Evolutionary conservation across 192 early-diverging fungal species (phyloP).

Genomic region (Coemansia sp.): DNA sequence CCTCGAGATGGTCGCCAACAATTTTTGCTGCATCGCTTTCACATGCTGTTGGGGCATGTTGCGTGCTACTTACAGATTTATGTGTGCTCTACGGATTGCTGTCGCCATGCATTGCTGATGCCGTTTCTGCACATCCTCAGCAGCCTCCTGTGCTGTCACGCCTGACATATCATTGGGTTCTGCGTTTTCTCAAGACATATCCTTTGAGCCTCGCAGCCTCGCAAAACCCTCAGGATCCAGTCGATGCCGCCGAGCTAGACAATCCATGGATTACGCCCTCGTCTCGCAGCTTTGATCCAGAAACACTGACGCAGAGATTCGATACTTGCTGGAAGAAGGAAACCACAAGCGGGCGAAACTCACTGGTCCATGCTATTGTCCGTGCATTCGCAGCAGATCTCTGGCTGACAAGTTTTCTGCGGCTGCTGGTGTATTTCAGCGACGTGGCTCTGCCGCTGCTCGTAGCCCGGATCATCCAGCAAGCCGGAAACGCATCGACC

Average conservation of each 20-base stretch:
- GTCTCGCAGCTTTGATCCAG: slow-evolving; percentile 14
- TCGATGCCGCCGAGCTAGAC: not conserved
- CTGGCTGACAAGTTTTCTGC: slow-evolving; percentile 17
- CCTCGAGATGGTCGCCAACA: not conserved
- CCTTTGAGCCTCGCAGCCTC: no score
- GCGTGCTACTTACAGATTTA: not conserved
- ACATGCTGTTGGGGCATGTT: not conserved
- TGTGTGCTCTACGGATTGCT: not conserved
- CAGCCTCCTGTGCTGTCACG: slow-evolving; percentile 4
- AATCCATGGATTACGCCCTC: not conserved
- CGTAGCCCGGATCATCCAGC: slow-evolving; percentile 25
- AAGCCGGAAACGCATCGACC: not conserved
- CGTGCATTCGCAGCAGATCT: slow-evolving; percentile 23
- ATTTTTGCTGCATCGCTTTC: not conserved
- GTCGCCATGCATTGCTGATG: not conserved
- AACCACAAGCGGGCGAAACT: not conserved
- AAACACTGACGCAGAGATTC: not conserved
- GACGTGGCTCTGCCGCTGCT: slow-evolving; percentile 22
- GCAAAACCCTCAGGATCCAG: no score
- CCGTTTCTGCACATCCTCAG: not conserved
- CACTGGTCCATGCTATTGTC: slow-evolving; percentile 14
- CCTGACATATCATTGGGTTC: slow-evolving; percentile 47
- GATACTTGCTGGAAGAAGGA: slow-evolving; percentile 16
- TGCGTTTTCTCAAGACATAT: slow-evolving; percentile 10
- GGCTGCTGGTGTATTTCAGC: slow-evolving; percentile 23